Conservation (phyloP, 192 early-diverging fungal species). For the Backusella morwellensis region DNA sequence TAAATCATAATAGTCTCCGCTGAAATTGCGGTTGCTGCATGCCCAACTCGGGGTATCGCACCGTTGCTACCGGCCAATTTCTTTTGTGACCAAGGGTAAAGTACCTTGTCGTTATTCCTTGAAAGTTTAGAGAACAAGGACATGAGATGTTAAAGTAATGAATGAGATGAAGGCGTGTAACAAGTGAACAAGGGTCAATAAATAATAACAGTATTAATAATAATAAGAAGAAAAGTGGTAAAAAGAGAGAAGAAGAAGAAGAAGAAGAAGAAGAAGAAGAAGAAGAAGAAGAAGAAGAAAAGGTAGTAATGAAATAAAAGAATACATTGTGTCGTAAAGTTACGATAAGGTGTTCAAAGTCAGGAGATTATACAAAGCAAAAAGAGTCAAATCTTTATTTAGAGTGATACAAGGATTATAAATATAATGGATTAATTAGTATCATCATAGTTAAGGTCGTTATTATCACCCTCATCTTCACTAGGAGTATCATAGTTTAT, state of each 20-base stretch:
- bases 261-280: too few species aligned
- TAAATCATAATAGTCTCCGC: conserved; percentile 14
- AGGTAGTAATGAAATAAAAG: not conserved
- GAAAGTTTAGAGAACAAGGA: conserved; percentile 34
- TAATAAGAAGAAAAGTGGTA: not conserved
- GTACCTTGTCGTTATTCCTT: conserved; percentile 23
- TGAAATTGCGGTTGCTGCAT: conserved; percentile 20
- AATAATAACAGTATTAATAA: not conserved
- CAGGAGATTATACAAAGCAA: too few species aligned
- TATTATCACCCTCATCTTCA: too few species aligned
- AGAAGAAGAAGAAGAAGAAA: not conserved
- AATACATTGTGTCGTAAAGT: not conserved
- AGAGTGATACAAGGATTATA: too few species aligned
- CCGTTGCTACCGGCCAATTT: conserved; percentile 14
- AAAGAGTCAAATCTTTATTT: too few species aligned
- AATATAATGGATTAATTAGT: too few species aligned
- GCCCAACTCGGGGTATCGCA: conserved; percentile 25
- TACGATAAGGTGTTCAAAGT: too few species aligned
- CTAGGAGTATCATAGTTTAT: too few species aligned
- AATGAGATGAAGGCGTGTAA: conserved; percentile 1
- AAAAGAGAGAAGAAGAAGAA: not conserved
- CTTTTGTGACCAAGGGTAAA: conserved; percentile 34
- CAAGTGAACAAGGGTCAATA: not conserved
- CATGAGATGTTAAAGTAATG: conserved; percentile 16
- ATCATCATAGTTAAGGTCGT: too few species aligned